Conservation (phyloP, 352 stramenopile genomes). For the Poterioochromonas sp. region DNA sequence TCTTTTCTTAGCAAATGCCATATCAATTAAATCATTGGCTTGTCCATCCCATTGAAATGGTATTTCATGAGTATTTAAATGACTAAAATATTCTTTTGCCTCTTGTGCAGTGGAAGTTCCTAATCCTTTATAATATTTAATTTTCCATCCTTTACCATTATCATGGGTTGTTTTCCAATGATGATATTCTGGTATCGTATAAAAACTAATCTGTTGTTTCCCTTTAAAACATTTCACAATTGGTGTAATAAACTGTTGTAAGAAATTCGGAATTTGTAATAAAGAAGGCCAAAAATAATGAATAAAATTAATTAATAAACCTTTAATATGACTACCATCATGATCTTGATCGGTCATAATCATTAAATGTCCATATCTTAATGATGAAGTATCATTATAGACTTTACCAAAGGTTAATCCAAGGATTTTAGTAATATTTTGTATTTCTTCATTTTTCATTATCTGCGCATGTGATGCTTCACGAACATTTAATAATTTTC, state of each 20-base stretch:
- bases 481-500: constrained; percentile 97
- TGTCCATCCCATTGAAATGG: constrained; percentile 46
- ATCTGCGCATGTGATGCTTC: constrained; percentile 92
- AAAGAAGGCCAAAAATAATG: constrained; percentile 96
- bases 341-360: constrained; percentile 99
- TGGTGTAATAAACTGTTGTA: constrained; percentile 98
- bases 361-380: constrained; percentile 95
- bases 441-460: constrained; percentile 94
- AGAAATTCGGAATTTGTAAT: constrained; percentile 82
- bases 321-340: constrained; percentile 98
- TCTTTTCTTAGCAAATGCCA: constrained; percentile 95
- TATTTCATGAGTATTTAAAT: constrained; percentile 86
- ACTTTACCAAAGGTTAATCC: constrained; percentile 88
- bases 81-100: constrained; percentile 95
- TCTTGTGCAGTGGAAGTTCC: constrained; percentile 92
- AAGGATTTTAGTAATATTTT: constrained; percentile 90
- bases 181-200: constrained; percentile 91
- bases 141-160: constrained; percentile 76
- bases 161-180: constrained; percentile 76
- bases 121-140: constrained; percentile 98
- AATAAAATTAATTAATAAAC: constrained; percentile 90
- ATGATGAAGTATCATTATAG: constrained; percentile 81
- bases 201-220: constrained; percentile 77
- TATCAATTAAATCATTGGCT: constrained; percentile 88
- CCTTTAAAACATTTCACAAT: constrained; percentile 92